Evolutionary conservation across 495 filamentous ascomycete genomes (phyloP).

Genomic region (Penicillium simplicissimum): DNA sequence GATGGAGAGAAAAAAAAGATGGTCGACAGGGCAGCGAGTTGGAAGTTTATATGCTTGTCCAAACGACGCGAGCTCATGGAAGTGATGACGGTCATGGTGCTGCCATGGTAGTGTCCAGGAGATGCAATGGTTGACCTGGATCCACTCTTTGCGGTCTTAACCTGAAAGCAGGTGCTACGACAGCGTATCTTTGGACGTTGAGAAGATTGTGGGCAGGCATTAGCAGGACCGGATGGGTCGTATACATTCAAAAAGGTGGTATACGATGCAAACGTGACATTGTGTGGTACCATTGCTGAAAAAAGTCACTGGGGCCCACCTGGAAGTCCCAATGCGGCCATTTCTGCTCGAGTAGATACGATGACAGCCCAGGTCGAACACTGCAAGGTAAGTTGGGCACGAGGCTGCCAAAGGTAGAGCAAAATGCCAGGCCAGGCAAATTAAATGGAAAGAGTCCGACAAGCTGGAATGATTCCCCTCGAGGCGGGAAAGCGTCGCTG

Average conservation of each 20-base stretch:
- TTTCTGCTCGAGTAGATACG: not conserved
- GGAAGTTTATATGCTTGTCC: slow-evolving; percentile 35
- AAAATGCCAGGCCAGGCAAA: not conserved
- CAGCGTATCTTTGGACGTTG: slow-evolving; percentile 25
- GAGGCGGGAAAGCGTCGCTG: not conserved
- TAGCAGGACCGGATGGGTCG: slow-evolving; percentile 17
- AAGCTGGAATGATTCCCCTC: not conserved
- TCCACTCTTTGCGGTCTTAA: slow-evolving; percentile 21
- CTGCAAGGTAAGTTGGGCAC: not conserved
- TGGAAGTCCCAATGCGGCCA: slow-evolving; percentile 35
- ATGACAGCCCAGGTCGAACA: slow-evolving; percentile 5
- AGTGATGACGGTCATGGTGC: slow-evolving; percentile 21
- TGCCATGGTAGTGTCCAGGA: slow-evolving; percentile 39
- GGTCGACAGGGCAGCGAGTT: slow-evolving; percentile 8
- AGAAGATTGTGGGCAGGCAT: slow-evolving; percentile 23
- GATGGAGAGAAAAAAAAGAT: slow-evolving; percentile 13
- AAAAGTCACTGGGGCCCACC: slow-evolving; percentile 12
- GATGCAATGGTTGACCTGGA: slow-evolving; percentile 29
- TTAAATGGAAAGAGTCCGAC: not conserved
- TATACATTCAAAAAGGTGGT: slow-evolving; percentile 17
- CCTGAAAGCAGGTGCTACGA: slow-evolving; percentile 28
- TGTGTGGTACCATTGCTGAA: slow-evolving; percentile 31
- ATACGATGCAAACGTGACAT: slow-evolving; percentile 38
- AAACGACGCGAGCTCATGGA: slow-evolving; percentile 7
- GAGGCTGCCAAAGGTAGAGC: not conserved